These are phyloP conservation scores for Trichophyton simii DNA, from an alignment of 2,329 filamentous ascomycete genomes.

Conservation along the genomic window DNA sequence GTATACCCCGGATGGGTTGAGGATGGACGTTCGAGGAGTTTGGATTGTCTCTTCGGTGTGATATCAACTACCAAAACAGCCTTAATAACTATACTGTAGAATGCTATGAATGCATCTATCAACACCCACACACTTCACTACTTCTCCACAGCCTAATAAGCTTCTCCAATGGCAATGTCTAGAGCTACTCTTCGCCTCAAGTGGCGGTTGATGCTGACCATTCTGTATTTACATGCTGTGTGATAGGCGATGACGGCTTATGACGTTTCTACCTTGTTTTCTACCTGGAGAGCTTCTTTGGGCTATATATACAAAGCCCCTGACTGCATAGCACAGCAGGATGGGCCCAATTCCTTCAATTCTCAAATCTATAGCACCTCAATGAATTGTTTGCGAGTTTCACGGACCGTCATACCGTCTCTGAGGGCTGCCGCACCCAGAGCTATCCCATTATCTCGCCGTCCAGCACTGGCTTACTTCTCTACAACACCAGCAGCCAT, in stretches of 20 bases:
- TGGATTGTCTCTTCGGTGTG: background rate
- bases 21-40: background rate
- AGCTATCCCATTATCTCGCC: background rate
- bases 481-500: background rate
- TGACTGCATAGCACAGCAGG: too few species aligned
- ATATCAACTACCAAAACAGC: background rate
- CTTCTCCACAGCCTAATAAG: background rate
- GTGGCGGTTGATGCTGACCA: too few species aligned
- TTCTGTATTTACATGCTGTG: background rate
- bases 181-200: too few species aligned
- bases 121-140: background rate
- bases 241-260: background rate
- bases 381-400: background rate
- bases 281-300: background rate
- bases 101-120: background rate
- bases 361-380: background rate
- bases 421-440: background rate
- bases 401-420: background rate
- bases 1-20: background rate
- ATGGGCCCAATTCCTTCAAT: background rate
- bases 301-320: background rate
- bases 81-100: background rate
- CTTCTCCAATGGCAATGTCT: background rate
- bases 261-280: background rate
- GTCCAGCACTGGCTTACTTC: background rate